A percentile compares a stretch with the other conserved stretches of the same genome.
Conservation (phyloP, 139 green algal genomes). For the Chlamydomonas schloesseri region DNA sequence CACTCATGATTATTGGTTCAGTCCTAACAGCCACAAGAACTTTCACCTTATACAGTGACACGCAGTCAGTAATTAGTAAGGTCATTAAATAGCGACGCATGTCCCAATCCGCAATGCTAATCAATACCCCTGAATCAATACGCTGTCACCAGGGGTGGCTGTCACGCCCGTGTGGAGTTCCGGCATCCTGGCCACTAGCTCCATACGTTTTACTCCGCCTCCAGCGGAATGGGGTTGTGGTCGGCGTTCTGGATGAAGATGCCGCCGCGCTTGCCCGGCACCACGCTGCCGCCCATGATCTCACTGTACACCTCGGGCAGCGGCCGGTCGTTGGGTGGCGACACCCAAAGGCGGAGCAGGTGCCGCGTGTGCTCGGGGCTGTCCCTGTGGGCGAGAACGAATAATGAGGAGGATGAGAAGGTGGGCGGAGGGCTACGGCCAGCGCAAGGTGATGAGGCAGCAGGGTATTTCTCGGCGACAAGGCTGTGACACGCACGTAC, state of each 20-base stretch:
- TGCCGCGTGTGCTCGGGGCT: slow-evolving; percentile 65
- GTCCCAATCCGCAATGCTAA: too few species aligned
- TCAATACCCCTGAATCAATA: too few species aligned
- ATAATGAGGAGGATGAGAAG: neutral
- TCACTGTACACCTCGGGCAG: slow-evolving; percentile 66
- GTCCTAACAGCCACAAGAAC: too few species aligned
- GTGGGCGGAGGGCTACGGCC: neutral
- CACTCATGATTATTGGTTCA: too few species aligned
- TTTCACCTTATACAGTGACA: too few species aligned
- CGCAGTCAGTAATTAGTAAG: too few species aligned
- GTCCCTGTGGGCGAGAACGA: neutral
- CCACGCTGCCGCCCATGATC: slow-evolving; percentile 54
- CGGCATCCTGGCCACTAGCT: too few species aligned
- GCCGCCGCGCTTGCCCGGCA: slow-evolving; percentile 55
- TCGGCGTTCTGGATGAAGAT: slow-evolving; percentile 55
- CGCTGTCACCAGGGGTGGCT: too few species aligned
- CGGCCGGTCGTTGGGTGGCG: slow-evolving; percentile 57
- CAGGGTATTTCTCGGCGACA: neutral
- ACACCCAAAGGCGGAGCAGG: slow-evolving; percentile 80
- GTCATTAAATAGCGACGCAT: too few species aligned
- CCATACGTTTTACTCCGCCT: slow-evolving; percentile 65
- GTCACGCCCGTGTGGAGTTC: too few species aligned
- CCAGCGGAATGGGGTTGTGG: slow-evolving; percentile 44
- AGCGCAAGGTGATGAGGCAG: neutral
- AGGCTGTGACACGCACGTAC: too few species aligned